Conservation (phyloP, 768 basidiomycete genomes). For the Mycena latifolia region DNA sequence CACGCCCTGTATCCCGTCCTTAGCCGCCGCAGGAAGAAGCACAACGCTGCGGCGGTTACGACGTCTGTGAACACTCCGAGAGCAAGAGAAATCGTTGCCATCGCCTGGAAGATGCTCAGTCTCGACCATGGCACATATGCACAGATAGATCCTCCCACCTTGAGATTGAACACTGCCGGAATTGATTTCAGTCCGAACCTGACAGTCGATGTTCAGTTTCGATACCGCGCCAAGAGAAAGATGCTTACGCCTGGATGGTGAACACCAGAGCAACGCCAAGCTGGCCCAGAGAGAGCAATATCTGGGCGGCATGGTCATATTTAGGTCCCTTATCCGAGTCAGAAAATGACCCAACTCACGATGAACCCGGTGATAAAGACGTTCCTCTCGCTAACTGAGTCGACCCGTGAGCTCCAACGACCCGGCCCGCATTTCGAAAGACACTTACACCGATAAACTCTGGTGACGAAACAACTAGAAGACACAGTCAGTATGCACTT, state of each 20-base stretch:
- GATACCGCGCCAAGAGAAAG: not conserved
- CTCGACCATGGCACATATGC: not conserved
- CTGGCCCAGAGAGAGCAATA: slow-evolving; percentile 62
- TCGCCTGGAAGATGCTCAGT: slow-evolving; percentile 45
- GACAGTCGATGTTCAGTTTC: not conserved
- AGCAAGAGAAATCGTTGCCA: slow-evolving; percentile 66
- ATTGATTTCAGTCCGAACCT: slow-evolving; percentile 54
- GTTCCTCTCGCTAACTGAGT: slow-evolving; percentile 70
- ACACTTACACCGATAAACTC: slow-evolving; percentile 74
- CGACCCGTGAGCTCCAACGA: not conserved
- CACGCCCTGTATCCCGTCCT: slow-evolving; percentile 67
- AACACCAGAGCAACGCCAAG: slow-evolving; percentile 64
- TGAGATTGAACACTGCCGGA: slow-evolving; percentile 56
- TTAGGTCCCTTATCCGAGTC: too few species aligned
- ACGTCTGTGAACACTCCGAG: slow-evolving; percentile 70
- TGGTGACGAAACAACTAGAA: slow-evolving; percentile 64
- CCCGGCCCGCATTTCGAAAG: not conserved
- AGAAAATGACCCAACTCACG: slow-evolving; percentile 43
- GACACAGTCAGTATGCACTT: not conserved
- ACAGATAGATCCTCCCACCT: slow-evolving; percentile 47
- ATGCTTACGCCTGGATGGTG: slow-evolving; percentile 63
- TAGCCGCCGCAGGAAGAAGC: slow-evolving; percentile 69
- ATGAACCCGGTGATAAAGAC: slow-evolving; percentile 63
- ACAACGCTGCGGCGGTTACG: slow-evolving; percentile 67
- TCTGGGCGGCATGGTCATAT: slow-evolving; percentile 42